Conservation (phyloP, 345 rosid species). For the Ceriops decandra region DNA sequence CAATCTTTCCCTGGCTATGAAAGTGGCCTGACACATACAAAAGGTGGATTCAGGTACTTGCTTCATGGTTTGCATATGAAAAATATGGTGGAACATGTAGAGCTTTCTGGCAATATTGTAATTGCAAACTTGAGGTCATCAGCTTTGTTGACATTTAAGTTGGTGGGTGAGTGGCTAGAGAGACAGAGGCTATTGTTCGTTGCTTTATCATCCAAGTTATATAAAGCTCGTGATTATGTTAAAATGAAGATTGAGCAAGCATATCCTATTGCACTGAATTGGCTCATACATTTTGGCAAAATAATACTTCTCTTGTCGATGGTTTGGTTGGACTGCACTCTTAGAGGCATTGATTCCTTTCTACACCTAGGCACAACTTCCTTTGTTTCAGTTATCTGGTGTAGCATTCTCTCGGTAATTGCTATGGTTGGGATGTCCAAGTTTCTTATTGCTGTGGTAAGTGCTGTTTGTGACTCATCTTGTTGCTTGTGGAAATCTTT, state of each 20-base stretch:
- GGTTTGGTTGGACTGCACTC: conserved; percentile 85
- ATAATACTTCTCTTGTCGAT: conserved; percentile 61
- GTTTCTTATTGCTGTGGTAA: conserved; percentile 69
- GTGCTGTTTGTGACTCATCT: conserved; percentile 24
- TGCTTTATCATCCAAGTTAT: conserved; percentile 32
- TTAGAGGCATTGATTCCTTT: conserved; percentile 85
- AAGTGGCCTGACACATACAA: conserved; percentile 35
- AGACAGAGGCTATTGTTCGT: conserved; percentile 49
- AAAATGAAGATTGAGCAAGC: conserved; percentile 44
- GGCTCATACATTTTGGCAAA: conserved; percentile 67
- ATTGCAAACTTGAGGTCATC: conserved; percentile 46
- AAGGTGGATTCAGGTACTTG: conserved; percentile 32
- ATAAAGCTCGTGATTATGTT: conserved; percentile 44
- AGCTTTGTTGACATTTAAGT: conserved; percentile 33
- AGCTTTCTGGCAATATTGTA: conserved; percentile 40
- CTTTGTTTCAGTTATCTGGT: conserved; percentile 81
- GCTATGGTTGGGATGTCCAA: conserved; percentile 74
- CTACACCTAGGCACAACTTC: conserved; percentile 82
- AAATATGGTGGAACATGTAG: conserved; percentile 40
- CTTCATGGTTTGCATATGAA: conserved; percentile 44
- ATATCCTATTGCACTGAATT: conserved; percentile 58
- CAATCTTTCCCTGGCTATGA: conserved; percentile 26
- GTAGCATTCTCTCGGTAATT: conserved; percentile 72
- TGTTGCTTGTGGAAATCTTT: neutral
- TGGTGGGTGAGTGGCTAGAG: conserved; percentile 54